phyloP scores from a whole-genome alignment of 192 early-diverging fungal species.

The Podila minutissima region DNA sequence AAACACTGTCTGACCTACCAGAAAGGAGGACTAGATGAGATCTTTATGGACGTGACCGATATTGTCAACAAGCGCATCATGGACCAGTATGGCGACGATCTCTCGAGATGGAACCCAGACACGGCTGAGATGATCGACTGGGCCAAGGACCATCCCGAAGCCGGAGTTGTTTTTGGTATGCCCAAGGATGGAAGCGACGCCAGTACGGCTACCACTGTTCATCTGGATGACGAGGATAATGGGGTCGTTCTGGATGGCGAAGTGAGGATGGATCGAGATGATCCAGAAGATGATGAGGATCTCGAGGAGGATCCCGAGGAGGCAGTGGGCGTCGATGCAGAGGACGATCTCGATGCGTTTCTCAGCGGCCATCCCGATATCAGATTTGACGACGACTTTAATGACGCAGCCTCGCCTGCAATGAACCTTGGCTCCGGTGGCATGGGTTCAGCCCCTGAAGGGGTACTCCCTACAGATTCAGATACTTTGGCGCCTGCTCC shows the following conservation, averaged over 20 bases:
- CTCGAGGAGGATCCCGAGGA: background rate
- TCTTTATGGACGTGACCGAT: conserved; percentile 86
- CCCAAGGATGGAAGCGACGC: conserved; percentile 12
- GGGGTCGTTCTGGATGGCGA: conserved; percentile 6
- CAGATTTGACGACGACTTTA: conserved; percentile 15
- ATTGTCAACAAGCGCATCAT: conserved; percentile 65
- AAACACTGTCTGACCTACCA: conserved; percentile 66
- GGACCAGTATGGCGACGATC: conserved; percentile 52
- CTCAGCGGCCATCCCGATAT: background rate
- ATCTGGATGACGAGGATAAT: background rate
- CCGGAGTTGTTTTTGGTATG: conserved; percentile 60
- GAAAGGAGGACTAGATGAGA: conserved; percentile 88
- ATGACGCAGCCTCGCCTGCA: conserved; percentile 6
- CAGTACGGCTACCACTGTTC: background rate
- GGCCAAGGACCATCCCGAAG: conserved; percentile 47
- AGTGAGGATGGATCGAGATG: background rate
- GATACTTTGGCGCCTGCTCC: background rate
- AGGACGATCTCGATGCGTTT: background rate
- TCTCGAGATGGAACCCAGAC: conserved; percentile 41
- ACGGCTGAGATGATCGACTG: conserved; percentile 43
- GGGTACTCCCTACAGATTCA: background rate
- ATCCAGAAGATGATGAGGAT: conserved; percentile 7
- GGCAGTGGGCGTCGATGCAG: background rate
- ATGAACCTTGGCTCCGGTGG: background rate
- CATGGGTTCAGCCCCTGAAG: no score